Conservation (phyloP, 345 rosid species). For the Mallotus nudiflorus region DNA sequence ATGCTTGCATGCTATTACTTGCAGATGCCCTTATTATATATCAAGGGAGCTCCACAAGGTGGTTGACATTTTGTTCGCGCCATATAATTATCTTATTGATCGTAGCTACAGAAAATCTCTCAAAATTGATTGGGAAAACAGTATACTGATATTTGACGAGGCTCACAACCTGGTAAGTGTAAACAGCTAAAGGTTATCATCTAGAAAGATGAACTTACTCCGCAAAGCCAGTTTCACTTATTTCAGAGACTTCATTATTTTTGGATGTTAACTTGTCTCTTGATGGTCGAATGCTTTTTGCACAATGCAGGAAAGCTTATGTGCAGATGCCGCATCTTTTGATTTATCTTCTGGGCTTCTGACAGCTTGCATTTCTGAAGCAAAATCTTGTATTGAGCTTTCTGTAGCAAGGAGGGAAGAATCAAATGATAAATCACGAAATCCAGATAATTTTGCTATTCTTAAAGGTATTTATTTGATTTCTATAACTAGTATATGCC, state of each 20-base stretch:
- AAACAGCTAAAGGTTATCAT: constrained; percentile 13
- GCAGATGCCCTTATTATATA: constrained; percentile 85
- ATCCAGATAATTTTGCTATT: constrained; percentile 89
- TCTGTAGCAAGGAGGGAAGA: constrained; percentile 57
- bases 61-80: constrained; percentile 85
- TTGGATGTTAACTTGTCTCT: background rate
- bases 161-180: constrained; percentile 92
- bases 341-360: constrained; percentile 75
- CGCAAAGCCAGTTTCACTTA: background rate
- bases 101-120: constrained; percentile 63
- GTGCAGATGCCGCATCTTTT: constrained; percentile 96
- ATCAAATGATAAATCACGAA: constrained; percentile 63
- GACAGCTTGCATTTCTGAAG: constrained; percentile 88
- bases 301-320: constrained; percentile 74
- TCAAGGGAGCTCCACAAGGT: constrained; percentile 83
- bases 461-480: constrained; percentile 82
- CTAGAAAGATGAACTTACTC: background rate
- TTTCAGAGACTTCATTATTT: background rate
- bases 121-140: constrained; percentile 58
- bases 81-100: constrained; percentile 91
- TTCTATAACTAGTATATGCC: too few species aligned
- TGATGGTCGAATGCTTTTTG: constrained; percentile 19
- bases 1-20: constrained; percentile 29
- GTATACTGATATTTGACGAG: constrained; percentile 89
- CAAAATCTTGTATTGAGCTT: constrained; percentile 77